Evolutionary conservation across 768 basidiomycete genomes (phyloP), one percentile per base, ranked within the genome.

Genomic region (Lactarius psammicola): DNA sequence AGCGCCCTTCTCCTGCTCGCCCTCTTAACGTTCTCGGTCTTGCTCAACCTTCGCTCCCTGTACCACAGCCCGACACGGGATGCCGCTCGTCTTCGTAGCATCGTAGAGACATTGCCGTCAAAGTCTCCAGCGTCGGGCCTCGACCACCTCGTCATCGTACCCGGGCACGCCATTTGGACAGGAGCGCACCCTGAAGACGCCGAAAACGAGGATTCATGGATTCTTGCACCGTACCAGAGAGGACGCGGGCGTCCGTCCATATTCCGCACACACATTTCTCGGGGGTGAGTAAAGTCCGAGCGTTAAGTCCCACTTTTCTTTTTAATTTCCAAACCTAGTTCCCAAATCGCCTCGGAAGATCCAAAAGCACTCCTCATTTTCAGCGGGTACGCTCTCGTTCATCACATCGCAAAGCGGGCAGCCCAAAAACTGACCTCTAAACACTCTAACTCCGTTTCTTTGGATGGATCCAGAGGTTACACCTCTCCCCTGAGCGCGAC

Each of bases 101-200:
- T 59, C 59, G 53, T 26, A 61, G 63, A 59, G 11, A 42, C 58
- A 0, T n/a, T 63, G 20, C 56, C 64, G 11, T n/a, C 38, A 6
- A 56, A 38, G 26, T 55, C 58, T 20, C 53, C 40, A 34, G 69
- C 78, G 63, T 71, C 71, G 54, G 74, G 71, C 40, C 76, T 95
- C 40, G 78, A 80, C 46, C 91, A 95, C 75, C 81, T 97, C 62
- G 84, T 97, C 64, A 79, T 96, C 67, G 92, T 98, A 0, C 94
- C 95, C 0, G 94, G 95, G 0, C 95, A 98, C 77, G 90, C 90
- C 1, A 90, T 97, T 40, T 95, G 92, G 93, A 82, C 80, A 51
- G 91, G 91, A 20, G 78, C 79, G 20, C 80, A 82, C 65, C 76
- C 82, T 20, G 76, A 79, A 0, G 79, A 80, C 26, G 80, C 84